Evolutionary conservation across 345 rosid species (phyloP).

Genomic region (Xanthoceras sorbifolium): DNA sequence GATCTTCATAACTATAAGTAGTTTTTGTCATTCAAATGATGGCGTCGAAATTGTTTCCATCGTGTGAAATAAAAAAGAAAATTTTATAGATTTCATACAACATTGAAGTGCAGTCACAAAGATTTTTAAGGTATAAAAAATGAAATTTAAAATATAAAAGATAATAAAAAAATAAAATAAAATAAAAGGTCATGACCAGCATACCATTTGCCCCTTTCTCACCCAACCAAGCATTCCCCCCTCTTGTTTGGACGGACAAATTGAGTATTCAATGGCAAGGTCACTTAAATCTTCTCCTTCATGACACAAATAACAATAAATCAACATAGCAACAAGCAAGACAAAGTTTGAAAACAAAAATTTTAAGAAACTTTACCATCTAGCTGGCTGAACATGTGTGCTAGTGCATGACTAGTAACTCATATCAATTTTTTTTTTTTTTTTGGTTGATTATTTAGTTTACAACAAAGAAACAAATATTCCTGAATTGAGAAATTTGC

Average conservation of each 20-base stretch:
- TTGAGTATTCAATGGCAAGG: slow-evolving; percentile 78
- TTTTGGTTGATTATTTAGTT: neutral
- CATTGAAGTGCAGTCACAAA: neutral
- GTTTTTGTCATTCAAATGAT: neutral
- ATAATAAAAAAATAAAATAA: neutral
- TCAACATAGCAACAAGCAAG: neutral
- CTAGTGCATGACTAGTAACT: neutral
- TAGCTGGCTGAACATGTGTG: neutral
- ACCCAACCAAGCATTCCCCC: slow-evolving; percentile 98
- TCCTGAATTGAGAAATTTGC: neutral
- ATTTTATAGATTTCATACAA: neutral
- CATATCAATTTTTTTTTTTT: neutral
- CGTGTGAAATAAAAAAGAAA: neutral
- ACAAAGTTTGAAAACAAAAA: neutral
- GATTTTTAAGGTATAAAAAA: neutral
- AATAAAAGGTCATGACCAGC: slow-evolving; percentile 14
- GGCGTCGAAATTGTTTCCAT: neutral
- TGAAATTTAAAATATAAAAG: neutral
- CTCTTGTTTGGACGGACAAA: slow-evolving; percentile 82
- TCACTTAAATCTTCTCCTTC: slow-evolving; percentile 94
- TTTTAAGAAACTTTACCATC: neutral
- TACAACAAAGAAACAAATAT: neutral
- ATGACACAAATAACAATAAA: slow-evolving; percentile 23
- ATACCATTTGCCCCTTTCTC: slow-evolving; percentile 83
- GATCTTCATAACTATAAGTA: neutral